Base-by-base conservation (phyloP, 257 asterid species). In the Thymus quinquecostatus region DNA sequence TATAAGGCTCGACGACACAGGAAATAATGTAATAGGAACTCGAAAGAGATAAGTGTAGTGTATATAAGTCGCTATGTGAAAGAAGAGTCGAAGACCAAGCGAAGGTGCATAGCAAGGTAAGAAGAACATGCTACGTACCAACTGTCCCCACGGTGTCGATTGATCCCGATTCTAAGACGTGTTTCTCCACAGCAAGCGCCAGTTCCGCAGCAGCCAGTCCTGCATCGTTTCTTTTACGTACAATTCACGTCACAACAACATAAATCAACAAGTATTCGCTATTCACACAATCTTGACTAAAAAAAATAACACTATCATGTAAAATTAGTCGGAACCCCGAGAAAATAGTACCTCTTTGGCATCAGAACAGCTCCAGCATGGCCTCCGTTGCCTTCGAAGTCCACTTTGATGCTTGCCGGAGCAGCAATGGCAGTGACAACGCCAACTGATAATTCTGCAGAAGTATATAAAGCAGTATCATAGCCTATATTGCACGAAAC, bases 191-290 rank as follows among this genome's bases (percentile, higher is more conserved):
- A 36, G 92, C 96, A 68, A 94, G 86, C 1, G 97, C 91, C 44
- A 94, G 80, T 79, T 94, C 99, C 8, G 99, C 98, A 67, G 99
- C 99, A 65, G 99, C 98, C 64, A 94, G 81, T 58, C 99, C 99
- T 3, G 98, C 98, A 60, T 94, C 98, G 45, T 91, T 89, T 80
- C 99, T 94, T 88, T 66, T 44, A 75, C 83, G 21, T 12, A 50
- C 56, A 14, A 50, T 2, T n/a, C 6, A 13, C 13, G 55, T 49
- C 55, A 13, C 27, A 21, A 21, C 21, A 21, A 21, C 21, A 21
- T 21, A 11, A 60, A 21, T 47, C 9, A 13, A 12, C 28, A 0
- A 12, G 28, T 36, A 41, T 13, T 27, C 63, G 6, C 47, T 21
- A 7, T 32, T 33, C 12, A 34, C 14, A 10, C 3, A 45, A 5